A percentile compares a stretch with the other conserved stretches of the same genome.
These are phyloP conservation scores for Dryadomyces quercivorus DNA, from an alignment of 2,329 filamentous ascomycete genomes.

Conservation along the genomic window DNA sequence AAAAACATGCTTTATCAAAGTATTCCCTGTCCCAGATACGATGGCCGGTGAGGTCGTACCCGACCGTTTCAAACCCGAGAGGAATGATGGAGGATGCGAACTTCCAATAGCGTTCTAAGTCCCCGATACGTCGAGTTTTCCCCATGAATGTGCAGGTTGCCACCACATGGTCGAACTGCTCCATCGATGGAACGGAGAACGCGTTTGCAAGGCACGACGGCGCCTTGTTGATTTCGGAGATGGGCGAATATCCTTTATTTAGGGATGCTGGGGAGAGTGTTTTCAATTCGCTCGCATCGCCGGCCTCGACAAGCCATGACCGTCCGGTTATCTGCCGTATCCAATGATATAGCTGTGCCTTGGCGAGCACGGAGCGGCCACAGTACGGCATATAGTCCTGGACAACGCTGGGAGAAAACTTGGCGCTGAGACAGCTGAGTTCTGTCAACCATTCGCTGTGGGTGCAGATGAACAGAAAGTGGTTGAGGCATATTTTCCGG, in stretches of 20 bases:
- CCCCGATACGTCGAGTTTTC: neutral
- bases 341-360: neutral
- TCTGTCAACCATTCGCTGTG: neutral
- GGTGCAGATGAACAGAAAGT: neutral
- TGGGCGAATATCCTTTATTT: neutral
- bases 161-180: neutral
- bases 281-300: neutral
- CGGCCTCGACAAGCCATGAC: neutral
- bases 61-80: neutral
- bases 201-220: neutral
- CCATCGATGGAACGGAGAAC: neutral
- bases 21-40: neutral
- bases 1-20: neutral
- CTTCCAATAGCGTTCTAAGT: neutral
- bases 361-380: neutral
- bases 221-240: neutral
- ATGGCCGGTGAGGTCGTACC: neutral
- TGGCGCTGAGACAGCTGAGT: neutral
- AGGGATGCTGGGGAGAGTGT: neutral
- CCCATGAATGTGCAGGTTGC: neutral
- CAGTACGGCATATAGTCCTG: neutral
- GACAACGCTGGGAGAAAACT: neutral
- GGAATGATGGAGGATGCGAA: neutral
- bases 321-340: neutral
- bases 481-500: neutral